Evolutionary conservation across 2,329 filamentous ascomycete species (phyloP), one percentile per base, ranked within the genome.

Genomic region (Onygenales sp.): DNA sequence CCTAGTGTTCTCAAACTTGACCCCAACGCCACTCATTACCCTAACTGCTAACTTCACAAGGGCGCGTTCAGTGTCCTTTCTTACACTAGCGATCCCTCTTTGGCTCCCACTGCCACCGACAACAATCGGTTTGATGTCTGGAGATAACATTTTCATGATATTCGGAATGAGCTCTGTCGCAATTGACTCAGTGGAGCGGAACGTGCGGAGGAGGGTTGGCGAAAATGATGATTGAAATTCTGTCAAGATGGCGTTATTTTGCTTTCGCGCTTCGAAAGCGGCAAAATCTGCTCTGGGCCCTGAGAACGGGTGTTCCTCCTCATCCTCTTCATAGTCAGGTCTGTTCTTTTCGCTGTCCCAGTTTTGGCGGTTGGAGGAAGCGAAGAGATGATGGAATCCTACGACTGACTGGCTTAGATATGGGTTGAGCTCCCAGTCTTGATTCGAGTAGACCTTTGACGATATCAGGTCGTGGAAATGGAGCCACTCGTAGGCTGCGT

Each of bases 301-400:
- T 0, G 87, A 82, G 65, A 96, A 96, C 1, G 91, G 88, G 36
- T 86, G 70, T 0, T 79, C 77, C 13, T 74, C 73, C 2, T 71
- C 70, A 1, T 74, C 70, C 0, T 77, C 72, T 5, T 74, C 68
- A 45, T 70, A 66, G 14, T 69, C 64, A 39, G 64, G 64, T 39
- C 67, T 64, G 21, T 66, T 66, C 39, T 66, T 74, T 10, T 79
- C 77, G n/a, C 76, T 75, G 6, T 66, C 69, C 59, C 68, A 62
- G 47, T 58, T 58, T 57, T 67, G 76, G 52, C 77, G 77, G 37
- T 78, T 78, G 31, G 85, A 82, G 0, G 87, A 86, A 3, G 91
- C 88, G 64, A 98, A 98, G 10, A 98, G 79, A 64, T 88, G 78
- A 66, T 98, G 94, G 64, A 95, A 96, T 3, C 88, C 93, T 1